A percentile compares a stretch with the other conserved stretches of the same genome.
phyloP scores from a whole-genome alignment of 768 basidiomycete species.

The Boletellus emodensis region DNA sequence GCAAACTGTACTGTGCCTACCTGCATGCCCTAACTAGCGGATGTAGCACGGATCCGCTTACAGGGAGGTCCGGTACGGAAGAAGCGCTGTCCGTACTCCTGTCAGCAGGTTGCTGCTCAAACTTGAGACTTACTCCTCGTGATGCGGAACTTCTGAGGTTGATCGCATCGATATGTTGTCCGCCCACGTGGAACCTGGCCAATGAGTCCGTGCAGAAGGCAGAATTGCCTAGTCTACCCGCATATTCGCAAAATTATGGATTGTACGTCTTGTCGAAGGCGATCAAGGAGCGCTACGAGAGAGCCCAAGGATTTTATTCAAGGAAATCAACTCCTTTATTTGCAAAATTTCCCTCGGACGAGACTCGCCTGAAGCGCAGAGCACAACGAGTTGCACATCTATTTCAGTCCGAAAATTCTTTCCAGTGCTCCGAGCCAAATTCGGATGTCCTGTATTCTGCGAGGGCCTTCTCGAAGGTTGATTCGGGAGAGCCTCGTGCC shows the following conservation, averaged over 20 bases:
- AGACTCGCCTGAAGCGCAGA: constrained; percentile 12
- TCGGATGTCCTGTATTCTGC: constrained; percentile 5
- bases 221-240: constrained; percentile 19
- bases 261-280: constrained; percentile 21
- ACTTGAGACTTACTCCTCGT: constrained; percentile 27
- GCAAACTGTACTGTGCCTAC: constrained; percentile 36
- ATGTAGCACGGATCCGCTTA: constrained; percentile 42
- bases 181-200: constrained; percentile 33
- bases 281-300: constrained; percentile 26
- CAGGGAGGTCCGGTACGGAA: constrained; percentile 11
- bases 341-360: constrained; percentile 1
- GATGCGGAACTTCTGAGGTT: constrained; percentile 30
- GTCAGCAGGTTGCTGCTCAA: constrained; percentile 37
- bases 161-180: constrained; percentile 33
- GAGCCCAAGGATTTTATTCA: constrained; percentile 9
- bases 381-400: constrained; percentile 1
- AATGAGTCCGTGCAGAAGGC: constrained; percentile 37
- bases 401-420: not conserved
- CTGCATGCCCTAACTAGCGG: constrained; percentile 42
- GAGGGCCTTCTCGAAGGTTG: not conserved
- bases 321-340: not conserved
- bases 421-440: not conserved
- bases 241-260: constrained; percentile 29
- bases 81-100: constrained; percentile 35
- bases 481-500: constrained; percentile 6